phyloP scores from a whole-genome alignment of 1,284 basidiomycete species.

The Paramarasmius palmivorus region DNA sequence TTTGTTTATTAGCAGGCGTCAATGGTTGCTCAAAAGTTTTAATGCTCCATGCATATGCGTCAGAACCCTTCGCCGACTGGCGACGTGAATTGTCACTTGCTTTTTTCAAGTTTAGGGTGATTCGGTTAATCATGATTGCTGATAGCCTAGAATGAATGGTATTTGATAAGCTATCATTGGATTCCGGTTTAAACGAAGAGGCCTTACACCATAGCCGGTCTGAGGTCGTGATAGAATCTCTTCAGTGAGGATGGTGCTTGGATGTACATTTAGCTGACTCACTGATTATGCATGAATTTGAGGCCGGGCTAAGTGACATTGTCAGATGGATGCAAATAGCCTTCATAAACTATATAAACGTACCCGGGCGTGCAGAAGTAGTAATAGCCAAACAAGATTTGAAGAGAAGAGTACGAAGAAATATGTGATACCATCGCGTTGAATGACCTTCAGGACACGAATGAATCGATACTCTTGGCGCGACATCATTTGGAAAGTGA shows the following conservation, averaged over 20 bases:
- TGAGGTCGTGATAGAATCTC: not conserved
- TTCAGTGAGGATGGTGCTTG: not conserved
- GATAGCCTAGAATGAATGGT: not conserved
- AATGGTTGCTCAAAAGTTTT: no score
- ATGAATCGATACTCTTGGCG: not conserved
- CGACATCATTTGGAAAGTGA: constrained; percentile 2
- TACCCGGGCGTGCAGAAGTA: constrained; percentile 19
- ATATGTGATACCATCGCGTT: constrained; percentile 21
- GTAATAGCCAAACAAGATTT: constrained; percentile 22
- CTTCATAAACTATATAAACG: not conserved
- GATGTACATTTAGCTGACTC: not conserved
- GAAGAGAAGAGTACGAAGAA: constrained; percentile 24
- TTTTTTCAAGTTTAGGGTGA: no score
- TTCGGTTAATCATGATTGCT: no score
- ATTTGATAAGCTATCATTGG: no score
- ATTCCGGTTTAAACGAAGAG: not conserved
- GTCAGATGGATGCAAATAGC: not conserved
- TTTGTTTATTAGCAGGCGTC: no score
- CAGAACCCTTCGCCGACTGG: no score
- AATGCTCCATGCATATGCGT: no score
- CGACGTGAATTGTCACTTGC: no score
- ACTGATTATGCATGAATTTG: constrained; percentile 17
- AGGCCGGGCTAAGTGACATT: constrained; percentile 11
- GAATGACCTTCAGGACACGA: constrained; percentile 15
- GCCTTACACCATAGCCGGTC: constrained; percentile 9